phyloP scores from a whole-genome alignment of 2,329 filamentous ascomycete species.

The Zopfia rhizophila region DNA sequence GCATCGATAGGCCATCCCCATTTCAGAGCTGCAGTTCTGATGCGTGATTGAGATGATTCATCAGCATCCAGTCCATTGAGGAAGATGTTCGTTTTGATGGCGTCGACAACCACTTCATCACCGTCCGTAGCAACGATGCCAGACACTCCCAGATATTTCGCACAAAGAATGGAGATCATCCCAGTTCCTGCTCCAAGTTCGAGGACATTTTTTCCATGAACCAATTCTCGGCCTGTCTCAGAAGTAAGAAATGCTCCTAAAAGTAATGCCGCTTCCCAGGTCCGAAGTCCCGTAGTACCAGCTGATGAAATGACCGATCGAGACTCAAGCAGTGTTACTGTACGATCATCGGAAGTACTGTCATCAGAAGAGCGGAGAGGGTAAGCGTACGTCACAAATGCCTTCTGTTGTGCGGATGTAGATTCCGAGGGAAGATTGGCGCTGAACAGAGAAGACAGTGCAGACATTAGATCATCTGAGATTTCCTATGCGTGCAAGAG shows the following conservation, averaged over 20 bases:
- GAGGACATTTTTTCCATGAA: constrained; percentile 69
- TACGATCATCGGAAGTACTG: constrained; percentile 31
- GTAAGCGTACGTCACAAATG: constrained; percentile 76
- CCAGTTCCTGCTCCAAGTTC: constrained; percentile 83
- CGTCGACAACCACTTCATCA: constrained; percentile 75
- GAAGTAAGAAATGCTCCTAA: constrained; percentile 73
- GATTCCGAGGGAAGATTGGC: constrained; percentile 72
- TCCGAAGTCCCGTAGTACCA: constrained; percentile 80
- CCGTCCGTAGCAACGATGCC: constrained; percentile 78
- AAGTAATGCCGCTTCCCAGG: constrained; percentile 83
- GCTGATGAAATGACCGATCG: constrained; percentile 74
- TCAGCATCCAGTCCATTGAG: constrained; percentile 71
- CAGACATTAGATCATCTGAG: constrained; percentile 79
- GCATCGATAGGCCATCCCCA: constrained; percentile 72
- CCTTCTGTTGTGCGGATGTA: constrained; percentile 75
- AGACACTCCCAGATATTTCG: constrained; percentile 69
- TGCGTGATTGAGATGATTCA: constrained; percentile 25
- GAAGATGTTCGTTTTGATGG: constrained; percentile 73
- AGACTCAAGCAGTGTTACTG: constrained; percentile 75
- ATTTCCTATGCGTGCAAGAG: constrained; percentile 71
- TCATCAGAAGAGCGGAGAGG: constrained; percentile 30
- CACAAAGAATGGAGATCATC: constrained; percentile 77
- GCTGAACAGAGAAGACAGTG: constrained; percentile 72
- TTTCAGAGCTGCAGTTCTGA: constrained; percentile 66
- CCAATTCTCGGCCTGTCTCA: constrained; percentile 54